A percentile compares a stretch with the other conserved stretches of the same genome.
Evolutionary conservation across 805 yeast genomes (phyloP).

Genomic region (Yamadazyma ubonensis): DNA sequence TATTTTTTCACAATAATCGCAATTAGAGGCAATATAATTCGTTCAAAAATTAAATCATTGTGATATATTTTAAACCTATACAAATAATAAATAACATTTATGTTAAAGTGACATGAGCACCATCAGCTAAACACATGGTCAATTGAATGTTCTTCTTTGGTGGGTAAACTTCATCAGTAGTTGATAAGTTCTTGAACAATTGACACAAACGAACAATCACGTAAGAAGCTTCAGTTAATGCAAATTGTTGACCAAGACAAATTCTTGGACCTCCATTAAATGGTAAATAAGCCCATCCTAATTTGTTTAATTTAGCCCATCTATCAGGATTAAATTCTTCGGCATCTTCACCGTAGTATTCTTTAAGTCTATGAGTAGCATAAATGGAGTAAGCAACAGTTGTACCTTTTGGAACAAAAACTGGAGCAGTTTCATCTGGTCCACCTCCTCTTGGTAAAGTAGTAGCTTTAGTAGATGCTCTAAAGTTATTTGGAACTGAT

Average conservation of each 20-base stretch:
- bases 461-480: conserved; percentile 46
- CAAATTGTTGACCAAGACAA: conserved; percentile 57
- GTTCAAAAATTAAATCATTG: neutral
- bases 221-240: conserved; percentile 51
- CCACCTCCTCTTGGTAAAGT: conserved; percentile 52
- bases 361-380: conserved; percentile 41
- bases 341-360: conserved; percentile 46
- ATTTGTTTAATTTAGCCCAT: conserved; percentile 36
- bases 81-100: neutral
- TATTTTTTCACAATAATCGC: neutral
- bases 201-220: conserved; percentile 37
- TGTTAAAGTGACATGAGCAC: conserved; percentile 11
- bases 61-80: neutral
- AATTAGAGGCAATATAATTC: neutral
- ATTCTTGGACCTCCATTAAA: conserved; percentile 58
- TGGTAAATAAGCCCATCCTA: conserved; percentile 51
- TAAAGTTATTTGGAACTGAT: conserved; percentile 49
- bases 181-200: conserved; percentile 19
- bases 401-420: conserved; percentile 43
- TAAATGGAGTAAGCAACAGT: conserved; percentile 39
- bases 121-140: conserved; percentile 22
- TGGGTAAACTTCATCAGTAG: conserved; percentile 28
- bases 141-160: conserved; percentile 31
- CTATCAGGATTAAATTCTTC: conserved; percentile 47
- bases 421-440: conserved; percentile 34